Conservation (phyloP, 2,329 filamentous ascomycete species). For the Aschersonia sp. region DNA sequence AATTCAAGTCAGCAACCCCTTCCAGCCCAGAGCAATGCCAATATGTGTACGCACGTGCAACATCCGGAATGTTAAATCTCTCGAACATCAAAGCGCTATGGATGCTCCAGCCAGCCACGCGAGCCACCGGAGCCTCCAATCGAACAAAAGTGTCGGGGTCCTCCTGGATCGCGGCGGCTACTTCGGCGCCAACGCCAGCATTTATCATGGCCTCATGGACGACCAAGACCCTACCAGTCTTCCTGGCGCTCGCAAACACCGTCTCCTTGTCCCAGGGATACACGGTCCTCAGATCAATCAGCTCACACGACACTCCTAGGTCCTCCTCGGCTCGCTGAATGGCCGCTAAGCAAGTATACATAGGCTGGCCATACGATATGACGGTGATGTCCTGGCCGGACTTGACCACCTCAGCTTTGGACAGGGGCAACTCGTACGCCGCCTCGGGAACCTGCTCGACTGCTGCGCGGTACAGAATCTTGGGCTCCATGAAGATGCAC, state of each 20-base stretch:
- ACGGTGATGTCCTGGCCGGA: conserved; percentile 69
- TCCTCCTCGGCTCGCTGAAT: conserved; percentile 64
- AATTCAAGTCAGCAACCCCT: no score
- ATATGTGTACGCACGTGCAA: conserved; percentile 53
- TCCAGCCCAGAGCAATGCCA: no score
- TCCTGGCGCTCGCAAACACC: conserved; percentile 67
- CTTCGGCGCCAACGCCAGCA: conserved; percentile 75
- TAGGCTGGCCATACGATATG: conserved; percentile 76
- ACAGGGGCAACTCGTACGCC: conserved; percentile 70
- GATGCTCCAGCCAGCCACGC: conserved; percentile 82
- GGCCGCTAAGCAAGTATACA: conserved; percentile 71
- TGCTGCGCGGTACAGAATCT: conserved; percentile 80
- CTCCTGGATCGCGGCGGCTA: conserved; percentile 79
- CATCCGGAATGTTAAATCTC: conserved; percentile 69
- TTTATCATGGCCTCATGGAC: conserved; percentile 92
- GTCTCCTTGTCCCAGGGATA: conserved; percentile 86
- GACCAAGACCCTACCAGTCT: conserved; percentile 74
- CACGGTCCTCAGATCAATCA: conserved; percentile 77
- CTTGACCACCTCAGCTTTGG: conserved; percentile 74
- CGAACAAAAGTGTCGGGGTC: conserved; percentile 60
- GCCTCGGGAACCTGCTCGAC: conserved; percentile 81
- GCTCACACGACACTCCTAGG: conserved; percentile 60
- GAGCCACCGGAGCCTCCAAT: conserved; percentile 71
- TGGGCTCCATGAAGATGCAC: conserved; percentile 87
- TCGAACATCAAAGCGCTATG: conserved; percentile 72